A percentile compares a stretch with the other conserved stretches of the same genome.
phyloP scores from a whole-genome alignment of 2,329 filamentous ascomycete species.

The Myriosclerotinia scirpicola region DNA sequence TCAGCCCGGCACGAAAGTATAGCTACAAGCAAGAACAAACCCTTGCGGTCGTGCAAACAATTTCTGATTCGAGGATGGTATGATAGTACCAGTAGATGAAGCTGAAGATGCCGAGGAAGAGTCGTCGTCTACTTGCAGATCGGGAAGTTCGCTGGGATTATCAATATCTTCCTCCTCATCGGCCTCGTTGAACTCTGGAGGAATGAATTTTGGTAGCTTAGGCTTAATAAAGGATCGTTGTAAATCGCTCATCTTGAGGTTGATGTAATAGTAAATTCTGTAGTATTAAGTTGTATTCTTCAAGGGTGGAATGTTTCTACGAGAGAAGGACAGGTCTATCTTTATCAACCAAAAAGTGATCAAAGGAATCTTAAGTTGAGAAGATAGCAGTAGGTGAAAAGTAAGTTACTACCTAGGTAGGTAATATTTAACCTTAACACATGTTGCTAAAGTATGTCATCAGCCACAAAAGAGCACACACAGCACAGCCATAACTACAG shows the following conservation, averaged over 20 bases:
- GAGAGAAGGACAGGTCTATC: too few relatives aligned
- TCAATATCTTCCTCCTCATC: slow-evolving; percentile 49
- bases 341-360: not conserved
- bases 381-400: not conserved
- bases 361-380: not conserved
- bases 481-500: not conserved
- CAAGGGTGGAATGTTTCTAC: not conserved
- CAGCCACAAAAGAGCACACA: not conserved
- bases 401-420: not conserved
- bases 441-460: not conserved
- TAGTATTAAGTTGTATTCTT: not conserved
- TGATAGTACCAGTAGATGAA: slow-evolving; percentile 89
- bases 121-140: slow-evolving; percentile 55
- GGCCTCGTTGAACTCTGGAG: slow-evolving; percentile 52
- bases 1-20: slow-evolving; percentile 23
- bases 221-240: slow-evolving; percentile 77
- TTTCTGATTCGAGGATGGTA: slow-evolving; percentile 71
- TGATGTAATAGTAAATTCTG: not conserved
- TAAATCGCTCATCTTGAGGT: slow-evolving; percentile 68
- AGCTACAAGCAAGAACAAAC: slow-evolving; percentile 47
- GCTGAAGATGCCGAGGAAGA: slow-evolving; percentile 71
- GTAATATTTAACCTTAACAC: too few relatives aligned
- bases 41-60: slow-evolving; percentile 70
- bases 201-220: slow-evolving; percentile 64
- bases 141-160: slow-evolving; percentile 43